Base-by-base conservation (phyloP, 1,284 basidiomycete species). In the Inonotus hispidus region DNA sequence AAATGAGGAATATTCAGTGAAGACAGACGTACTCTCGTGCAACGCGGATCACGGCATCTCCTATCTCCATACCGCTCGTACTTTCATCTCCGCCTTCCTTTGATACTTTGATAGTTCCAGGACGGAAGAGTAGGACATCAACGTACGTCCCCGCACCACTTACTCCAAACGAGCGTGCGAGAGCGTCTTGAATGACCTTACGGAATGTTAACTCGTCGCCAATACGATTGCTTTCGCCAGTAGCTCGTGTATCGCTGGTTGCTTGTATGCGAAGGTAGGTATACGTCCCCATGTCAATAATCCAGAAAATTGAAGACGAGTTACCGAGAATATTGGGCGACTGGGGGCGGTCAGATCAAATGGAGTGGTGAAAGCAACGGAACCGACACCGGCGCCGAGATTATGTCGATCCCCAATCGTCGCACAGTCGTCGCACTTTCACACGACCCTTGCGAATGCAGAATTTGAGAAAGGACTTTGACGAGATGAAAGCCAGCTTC, bases 101-200 rank as follows among this genome's bases (percentile, higher is more conserved):
- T 50, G 32, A 38, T 29, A 23, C 14, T 38, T 23, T 49, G 14
- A 7, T 27, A 19, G 8, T 29, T 19, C 52, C 47, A 43, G 21
- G 39, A 11, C 53, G 58, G 16, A 79, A 63, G 66, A 71, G 74
- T 19, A 81, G 65, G 3, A 80, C 67, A 60, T 80, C 79, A 23
- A 80, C 58, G 61, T 79, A 77, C 1, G 71, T 74, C 62, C 71
- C 70, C 23, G 79, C 72, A 11, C 67, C 68, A 10, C 74, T 72
- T 50, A 74, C 62, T 8, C 79, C 79, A 63, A 80, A 80, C 11
- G 71, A 71, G 62, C 77, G 77, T 5, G 68, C 47, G 54, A 80
- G 71, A 0, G 77, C 74, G 27, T 77, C 76, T 63, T 81, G 80
- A 19, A 81, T 66, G 4, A 70, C 32, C 61, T 77, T 79, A 35